Percentiles rank a stretch among this genome's conserved stretches.
Conservation (phyloP, 352 stramenopile genomes). For the Phytophthora tubulina region DNA sequence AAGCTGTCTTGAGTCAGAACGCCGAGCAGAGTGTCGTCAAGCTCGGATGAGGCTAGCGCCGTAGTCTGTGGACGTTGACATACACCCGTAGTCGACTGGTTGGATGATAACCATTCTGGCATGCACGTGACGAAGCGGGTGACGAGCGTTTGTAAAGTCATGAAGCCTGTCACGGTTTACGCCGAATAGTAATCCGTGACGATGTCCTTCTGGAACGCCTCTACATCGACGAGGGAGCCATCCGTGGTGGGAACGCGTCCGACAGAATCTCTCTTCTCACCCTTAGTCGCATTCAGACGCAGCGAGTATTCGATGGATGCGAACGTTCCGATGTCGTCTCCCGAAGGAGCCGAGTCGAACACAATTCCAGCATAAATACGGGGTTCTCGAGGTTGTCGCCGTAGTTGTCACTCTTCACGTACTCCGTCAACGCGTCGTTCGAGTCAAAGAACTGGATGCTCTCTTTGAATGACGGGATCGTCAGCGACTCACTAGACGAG, state of each 20-base stretch:
- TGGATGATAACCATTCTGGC: slow-evolving; percentile 52
- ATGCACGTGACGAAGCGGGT: slow-evolving; percentile 23
- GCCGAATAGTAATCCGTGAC: not conserved
- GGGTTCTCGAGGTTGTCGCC: slow-evolving; percentile 48
- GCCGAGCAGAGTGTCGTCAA: slow-evolving; percentile 45
- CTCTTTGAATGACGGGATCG: slow-evolving; percentile 57
- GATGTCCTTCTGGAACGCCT: not conserved
- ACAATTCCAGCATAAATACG: no score
- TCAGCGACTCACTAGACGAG: slow-evolving; percentile 16
- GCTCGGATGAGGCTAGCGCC: slow-evolving; percentile 21
- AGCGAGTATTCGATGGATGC: slow-evolving; percentile 66
- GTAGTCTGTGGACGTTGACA: slow-evolving; percentile 54
- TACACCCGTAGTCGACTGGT: slow-evolving; percentile 47
- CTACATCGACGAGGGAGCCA: not conserved
- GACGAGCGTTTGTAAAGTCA: not conserved
- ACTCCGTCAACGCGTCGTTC: slow-evolving; percentile 50
- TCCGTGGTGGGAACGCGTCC: slow-evolving; percentile 42
- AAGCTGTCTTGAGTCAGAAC: slow-evolving; percentile 42
- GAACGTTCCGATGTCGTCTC: slow-evolving; percentile 49
- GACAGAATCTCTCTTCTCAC: slow-evolving; percentile 10
- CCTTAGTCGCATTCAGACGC: slow-evolving; percentile 11
- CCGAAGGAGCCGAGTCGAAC: slow-evolving; percentile 50
- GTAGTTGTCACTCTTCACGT: slow-evolving; percentile 57
- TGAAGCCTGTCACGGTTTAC: not conserved
- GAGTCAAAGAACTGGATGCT: slow-evolving; percentile 63